These are phyloP conservation scores for Firmiana major DNA, from an alignment of 345 rosid genomes.

Conservation along the genomic window DNA sequence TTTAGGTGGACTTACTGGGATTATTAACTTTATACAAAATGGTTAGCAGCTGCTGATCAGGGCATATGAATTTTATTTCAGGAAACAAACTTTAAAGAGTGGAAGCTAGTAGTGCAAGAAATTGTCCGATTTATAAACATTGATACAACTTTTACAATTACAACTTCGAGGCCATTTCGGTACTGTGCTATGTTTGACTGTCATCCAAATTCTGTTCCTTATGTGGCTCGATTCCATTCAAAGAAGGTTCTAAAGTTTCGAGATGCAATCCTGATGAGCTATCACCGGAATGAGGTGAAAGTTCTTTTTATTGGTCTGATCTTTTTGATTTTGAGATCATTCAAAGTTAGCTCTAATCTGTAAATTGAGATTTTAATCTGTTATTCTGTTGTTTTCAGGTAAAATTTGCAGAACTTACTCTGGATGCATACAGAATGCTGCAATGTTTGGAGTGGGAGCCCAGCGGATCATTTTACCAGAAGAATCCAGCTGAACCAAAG, in stretches of 20 bases:
- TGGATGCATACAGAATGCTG: constrained; percentile 88
- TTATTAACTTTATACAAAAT: background rate
- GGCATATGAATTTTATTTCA: background rate
- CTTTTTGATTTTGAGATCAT: constrained; percentile 1
- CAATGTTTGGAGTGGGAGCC: constrained; percentile 99
- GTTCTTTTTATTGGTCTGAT: background rate
- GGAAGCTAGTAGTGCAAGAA: constrained; percentile 12
- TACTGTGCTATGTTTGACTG: constrained; percentile 63
- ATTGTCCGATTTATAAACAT: constrained; percentile 6
- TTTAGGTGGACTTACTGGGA: background rate
- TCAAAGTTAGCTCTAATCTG: background rate
- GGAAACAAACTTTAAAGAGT: constrained; percentile 9
- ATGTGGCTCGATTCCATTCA: constrained; percentile 76
- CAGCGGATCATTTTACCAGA: constrained; percentile 66
- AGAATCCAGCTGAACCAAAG: constrained; percentile 49
- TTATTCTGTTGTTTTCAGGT: constrained; percentile 48
- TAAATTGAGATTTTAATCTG: constrained; percentile 3
- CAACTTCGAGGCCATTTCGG: constrained; percentile 55
- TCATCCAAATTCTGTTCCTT: constrained; percentile 70
- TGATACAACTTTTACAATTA: constrained; percentile 2
- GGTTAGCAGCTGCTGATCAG: constrained; percentile 1
- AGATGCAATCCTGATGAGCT: constrained; percentile 81
- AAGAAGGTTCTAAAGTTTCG: constrained; percentile 72
- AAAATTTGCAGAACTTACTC: constrained; percentile 86
- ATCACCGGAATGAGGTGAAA: constrained; percentile 78